A percentile compares a stretch with the other conserved stretches of the same genome.
Conservation (phyloP, 2,329 filamentous ascomycete species). For the Exophiala lecanii-corni region DNA sequence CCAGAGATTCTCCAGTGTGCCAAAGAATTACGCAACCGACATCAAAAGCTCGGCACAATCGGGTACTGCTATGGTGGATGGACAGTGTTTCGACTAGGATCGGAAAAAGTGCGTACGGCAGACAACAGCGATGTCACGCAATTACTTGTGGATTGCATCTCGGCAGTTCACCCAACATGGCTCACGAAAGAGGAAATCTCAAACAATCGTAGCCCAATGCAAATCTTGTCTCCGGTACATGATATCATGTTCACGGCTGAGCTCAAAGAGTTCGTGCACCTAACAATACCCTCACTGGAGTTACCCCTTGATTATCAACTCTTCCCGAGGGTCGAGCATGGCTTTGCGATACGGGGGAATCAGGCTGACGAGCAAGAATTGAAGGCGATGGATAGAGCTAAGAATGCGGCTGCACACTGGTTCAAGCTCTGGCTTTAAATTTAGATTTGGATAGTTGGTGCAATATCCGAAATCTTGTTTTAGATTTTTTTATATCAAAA, state of each 20-base stretch:
- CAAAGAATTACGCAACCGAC: slow-evolving; percentile 32
- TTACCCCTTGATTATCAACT: slow-evolving; percentile 48
- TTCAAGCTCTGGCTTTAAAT: slow-evolving; percentile 29
- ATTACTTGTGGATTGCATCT: slow-evolving; percentile 45
- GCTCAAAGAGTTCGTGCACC: slow-evolving; percentile 42
- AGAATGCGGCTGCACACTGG: slow-evolving; percentile 46
- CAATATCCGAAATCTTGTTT: too few relatives aligned
- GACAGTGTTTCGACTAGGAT: slow-evolving; percentile 46
- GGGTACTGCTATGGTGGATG: slow-evolving; percentile 46
- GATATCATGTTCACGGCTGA: slow-evolving; percentile 43
- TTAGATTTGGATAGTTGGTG: too few relatives aligned
- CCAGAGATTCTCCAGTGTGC: slow-evolving; percentile 40
- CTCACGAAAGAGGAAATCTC: slow-evolving; percentile 45
- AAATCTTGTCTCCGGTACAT: slow-evolving; percentile 49
- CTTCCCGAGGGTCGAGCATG: slow-evolving; percentile 49
- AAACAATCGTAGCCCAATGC: slow-evolving; percentile 43
- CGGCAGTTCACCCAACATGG: slow-evolving; percentile 42
- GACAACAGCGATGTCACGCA: slow-evolving; percentile 20
- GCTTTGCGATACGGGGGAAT: slow-evolving; percentile 42
- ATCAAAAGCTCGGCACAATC: slow-evolving; percentile 41
- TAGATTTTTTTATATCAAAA: too few relatives aligned
- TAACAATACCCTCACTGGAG: slow-evolving; percentile 35
- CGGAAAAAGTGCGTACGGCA: slow-evolving; percentile 34
- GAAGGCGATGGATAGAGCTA: slow-evolving; percentile 44
- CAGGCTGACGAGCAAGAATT: slow-evolving; percentile 36